These are phyloP conservation scores for Aspergillus biplanus DNA, from an alignment of 495 filamentous ascomycete species.

Conservation along the genomic window DNA sequence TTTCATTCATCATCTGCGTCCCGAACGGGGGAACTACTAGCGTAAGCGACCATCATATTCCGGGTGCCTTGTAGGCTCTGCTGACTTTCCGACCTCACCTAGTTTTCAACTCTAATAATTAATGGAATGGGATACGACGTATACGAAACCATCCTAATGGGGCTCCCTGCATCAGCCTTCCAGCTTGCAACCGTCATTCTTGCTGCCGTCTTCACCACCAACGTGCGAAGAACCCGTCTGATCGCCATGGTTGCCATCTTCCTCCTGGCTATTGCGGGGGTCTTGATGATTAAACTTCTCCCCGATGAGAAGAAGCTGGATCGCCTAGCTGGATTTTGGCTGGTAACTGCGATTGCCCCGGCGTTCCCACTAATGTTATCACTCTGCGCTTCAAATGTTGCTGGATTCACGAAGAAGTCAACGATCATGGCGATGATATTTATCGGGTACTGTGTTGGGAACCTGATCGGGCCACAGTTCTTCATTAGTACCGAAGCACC, in stretches of 20 bases:
- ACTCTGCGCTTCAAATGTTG: slow-evolving; percentile 32
- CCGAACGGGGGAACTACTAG: slow-evolving; percentile 31
- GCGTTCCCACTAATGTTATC: slow-evolving; percentile 27
- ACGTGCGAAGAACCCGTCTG: slow-evolving; percentile 23
- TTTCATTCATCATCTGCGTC: slow-evolving; percentile 24
- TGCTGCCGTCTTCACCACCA: slow-evolving; percentile 15
- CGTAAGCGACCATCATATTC: slow-evolving; percentile 9
- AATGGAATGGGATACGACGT: slow-evolving; percentile 32
- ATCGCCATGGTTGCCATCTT: slow-evolving; percentile 15
- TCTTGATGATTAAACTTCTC: slow-evolving; percentile 26
- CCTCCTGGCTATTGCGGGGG: slow-evolving; percentile 21
- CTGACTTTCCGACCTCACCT: too few relatives aligned
- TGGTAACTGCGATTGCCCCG: slow-evolving; percentile 18
- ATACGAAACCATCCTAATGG: too few relatives aligned
- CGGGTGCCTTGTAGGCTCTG: background rate
- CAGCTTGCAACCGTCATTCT: slow-evolving; percentile 21
- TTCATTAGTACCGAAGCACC: slow-evolving; percentile 26
- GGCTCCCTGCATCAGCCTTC: slow-evolving; percentile 19
- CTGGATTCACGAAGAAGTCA: slow-evolving; percentile 34
- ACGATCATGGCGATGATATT: slow-evolving; percentile 28
- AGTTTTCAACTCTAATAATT: slow-evolving; percentile 38
- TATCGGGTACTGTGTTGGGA: slow-evolving; percentile 27
- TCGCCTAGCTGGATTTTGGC: slow-evolving; percentile 26
- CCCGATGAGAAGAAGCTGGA: slow-evolving; percentile 15
- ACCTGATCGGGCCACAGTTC: slow-evolving; percentile 31